Conservation (phyloP, 2,329 filamentous ascomycete genomes). For the Botrytis medusae region DNA sequence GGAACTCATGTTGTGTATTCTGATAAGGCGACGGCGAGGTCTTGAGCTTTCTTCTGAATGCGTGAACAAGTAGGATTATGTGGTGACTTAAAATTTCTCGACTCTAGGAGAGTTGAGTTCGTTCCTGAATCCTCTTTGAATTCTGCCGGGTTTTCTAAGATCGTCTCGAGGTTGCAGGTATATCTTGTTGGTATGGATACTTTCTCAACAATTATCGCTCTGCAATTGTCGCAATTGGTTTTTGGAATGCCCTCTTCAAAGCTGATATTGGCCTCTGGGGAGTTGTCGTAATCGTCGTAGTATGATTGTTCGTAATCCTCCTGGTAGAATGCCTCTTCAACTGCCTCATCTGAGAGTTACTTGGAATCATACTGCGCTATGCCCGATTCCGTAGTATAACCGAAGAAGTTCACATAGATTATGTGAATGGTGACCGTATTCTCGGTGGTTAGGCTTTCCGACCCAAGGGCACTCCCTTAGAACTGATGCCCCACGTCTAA, state of each 20-base stretch:
- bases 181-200: neutral
- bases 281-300: neutral
- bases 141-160: neutral
- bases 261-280: neutral
- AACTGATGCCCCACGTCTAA: slow-evolving; percentile 9
- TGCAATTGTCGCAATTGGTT: neutral
- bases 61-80: neutral
- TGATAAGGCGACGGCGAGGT: neutral
- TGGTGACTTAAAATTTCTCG: neutral
- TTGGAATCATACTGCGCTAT: slow-evolving; percentile 1
- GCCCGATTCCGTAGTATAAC: slow-evolving; percentile 10
- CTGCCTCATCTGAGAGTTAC: neutral
- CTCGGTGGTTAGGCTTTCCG: slow-evolving; percentile 3
- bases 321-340: slow-evolving; percentile 3
- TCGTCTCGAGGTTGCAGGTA: slow-evolving; percentile 6
- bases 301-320: slow-evolving; percentile 8
- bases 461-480: neutral
- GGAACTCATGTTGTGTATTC: slow-evolving; percentile 22
- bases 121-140: slow-evolving; percentile 9
- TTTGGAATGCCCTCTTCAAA: neutral
- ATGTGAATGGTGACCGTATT: slow-evolving; percentile 12
- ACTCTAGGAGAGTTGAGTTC: no score
- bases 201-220: neutral
- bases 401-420: neutral
- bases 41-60: neutral